Evolutionary conservation across 768 basidiomycete genomes (phyloP).

Genomic region (Russula ochroleuca): DNA sequence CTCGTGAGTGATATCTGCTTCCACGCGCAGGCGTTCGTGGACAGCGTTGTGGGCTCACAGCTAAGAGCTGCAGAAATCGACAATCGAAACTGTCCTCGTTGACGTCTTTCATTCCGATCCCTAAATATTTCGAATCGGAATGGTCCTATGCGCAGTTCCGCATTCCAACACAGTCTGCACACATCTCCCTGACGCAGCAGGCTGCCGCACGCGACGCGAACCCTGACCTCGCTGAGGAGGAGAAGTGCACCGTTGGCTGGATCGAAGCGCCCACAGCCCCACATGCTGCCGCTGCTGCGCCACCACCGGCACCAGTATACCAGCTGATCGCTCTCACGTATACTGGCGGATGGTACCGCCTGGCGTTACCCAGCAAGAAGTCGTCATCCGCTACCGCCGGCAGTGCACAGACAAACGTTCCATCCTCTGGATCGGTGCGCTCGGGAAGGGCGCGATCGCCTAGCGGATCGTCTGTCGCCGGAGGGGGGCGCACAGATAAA

Average conservation of each 20-base stretch:
- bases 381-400: conserved; percentile 28
- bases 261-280: conserved; percentile 47
- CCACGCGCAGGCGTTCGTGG: background rate
- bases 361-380: conserved; percentile 52
- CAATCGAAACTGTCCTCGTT: conserved; percentile 80
- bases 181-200: conserved; percentile 73
- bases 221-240: conserved; percentile 68
- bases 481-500: conserved; percentile 49
- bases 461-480: conserved; percentile 51
- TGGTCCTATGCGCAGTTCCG: conserved; percentile 95
- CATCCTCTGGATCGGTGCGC: conserved; percentile 41
- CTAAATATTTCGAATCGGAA: conserved; percentile 91
- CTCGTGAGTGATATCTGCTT: conserved; percentile 47
- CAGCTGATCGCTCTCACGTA: conserved; percentile 85
- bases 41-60: background rate
- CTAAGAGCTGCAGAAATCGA: conserved; percentile 53
- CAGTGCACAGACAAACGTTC: conserved; percentile 29
- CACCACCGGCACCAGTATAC: conserved; percentile 42
- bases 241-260: conserved; percentile 87
- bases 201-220: conserved; percentile 47
- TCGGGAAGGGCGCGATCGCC: conserved; percentile 45
- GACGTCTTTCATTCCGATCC: conserved; percentile 74
- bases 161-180: conserved; percentile 79
- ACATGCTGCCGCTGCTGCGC: conserved; percentile 34
- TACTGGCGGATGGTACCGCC: conserved; percentile 88